Base-by-base conservation (phyloP, 306 rosid genomes). In the Cucurbita moschata region DNA sequence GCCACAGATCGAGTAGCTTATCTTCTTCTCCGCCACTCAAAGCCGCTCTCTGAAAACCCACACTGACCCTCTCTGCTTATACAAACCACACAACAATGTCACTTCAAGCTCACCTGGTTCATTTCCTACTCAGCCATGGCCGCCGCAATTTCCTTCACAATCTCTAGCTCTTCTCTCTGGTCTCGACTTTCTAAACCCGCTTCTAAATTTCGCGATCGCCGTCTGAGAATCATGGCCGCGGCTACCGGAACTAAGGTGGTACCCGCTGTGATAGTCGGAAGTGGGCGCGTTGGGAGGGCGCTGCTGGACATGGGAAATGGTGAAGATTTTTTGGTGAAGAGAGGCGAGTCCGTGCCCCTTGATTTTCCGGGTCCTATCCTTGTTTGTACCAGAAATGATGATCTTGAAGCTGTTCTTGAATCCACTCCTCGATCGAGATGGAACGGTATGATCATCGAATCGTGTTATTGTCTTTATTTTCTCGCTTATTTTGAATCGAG, bases 331-430 rank as follows among this genome's bases (percentile, higher is more conserved):
- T 81, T 94, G 9, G 86, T 94, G 37, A 76, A 80, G 71, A 84
- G 98, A 51, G 97, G 97, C 18, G 90, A 94, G 43, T 38, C 83
- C 0, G 92, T 94, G 40, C 98, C 97, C 1, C 77, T 86, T 14
- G 86, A 84, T 44, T 90, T 89, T 50, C 19, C 75, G 3, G 96
- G 98, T 11, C 98, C 98, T 9, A 89, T 94, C 55, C 80, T 90
- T 35, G 96, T 90, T 2, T 94, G 98, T 76, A 94, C 98, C 0
- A 81, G 98, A 58, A 94, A 94, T 72, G 98, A 94, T 59, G 96
- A 94, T 85, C 98, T 94, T 11, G 96, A 94, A 4, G 86, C 83
- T 10, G 96, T 94, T 42, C 96, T 94, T 57, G 78, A 87, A 16
- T 77, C 88, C 12, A 94, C 95, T 65, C 98, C 98, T 40, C 80